Evolutionary conservation across 1,139 yeast genomes (phyloP), one percentile per base, ranked within the genome.

Genomic region (Chernovozyma aurita): DNA sequence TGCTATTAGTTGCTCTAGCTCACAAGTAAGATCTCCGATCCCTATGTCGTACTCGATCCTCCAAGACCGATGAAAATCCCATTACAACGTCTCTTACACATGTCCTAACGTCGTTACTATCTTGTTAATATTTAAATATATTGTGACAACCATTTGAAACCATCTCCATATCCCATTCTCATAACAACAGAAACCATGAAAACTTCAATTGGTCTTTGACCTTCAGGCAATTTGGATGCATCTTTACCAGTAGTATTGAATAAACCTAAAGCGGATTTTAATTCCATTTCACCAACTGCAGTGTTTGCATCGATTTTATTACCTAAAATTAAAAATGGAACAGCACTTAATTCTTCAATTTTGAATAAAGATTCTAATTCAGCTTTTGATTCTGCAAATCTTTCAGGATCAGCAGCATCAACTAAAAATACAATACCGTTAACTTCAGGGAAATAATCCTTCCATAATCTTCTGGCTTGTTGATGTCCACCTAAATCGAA

Each of bases 401-500:
- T 83, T 58, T 83, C 95, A 33, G 95, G 82, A 59, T 92, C 98
- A 42, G 97, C 97, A 39, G 96, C 95, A 60, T 92, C 99, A 30
- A 92, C 97, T 44, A 94, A 74, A 65, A 86, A 94, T 21, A 92
- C 97, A 52, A 92, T 92, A 37, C 97, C 98, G 62, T 88, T 85
- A 39, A 92, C 98, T 65, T 92, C 98, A 38, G 98, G 99, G 81
- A 94, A 92, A 64, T 92, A 92, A 62, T 92, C 97, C 62, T 88
- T 90, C 99, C 99, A 92, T 58, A 92, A 80, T 68, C 98, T 87
- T 70, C 99, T 90, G 33, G 98, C 98, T 67, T 90, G 97, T 61
- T 78, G 83, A 71, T 92, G 98, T 30, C 99, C 99, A 63, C 99
- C 99, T 54, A 92, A 76, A 64, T 92, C 99, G 53, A 92, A 92